Percentiles rank a stretch among this genome's conserved stretches.
Conservation (phyloP, 805 yeast genomes). For the Kazachstania viticola region DNA sequence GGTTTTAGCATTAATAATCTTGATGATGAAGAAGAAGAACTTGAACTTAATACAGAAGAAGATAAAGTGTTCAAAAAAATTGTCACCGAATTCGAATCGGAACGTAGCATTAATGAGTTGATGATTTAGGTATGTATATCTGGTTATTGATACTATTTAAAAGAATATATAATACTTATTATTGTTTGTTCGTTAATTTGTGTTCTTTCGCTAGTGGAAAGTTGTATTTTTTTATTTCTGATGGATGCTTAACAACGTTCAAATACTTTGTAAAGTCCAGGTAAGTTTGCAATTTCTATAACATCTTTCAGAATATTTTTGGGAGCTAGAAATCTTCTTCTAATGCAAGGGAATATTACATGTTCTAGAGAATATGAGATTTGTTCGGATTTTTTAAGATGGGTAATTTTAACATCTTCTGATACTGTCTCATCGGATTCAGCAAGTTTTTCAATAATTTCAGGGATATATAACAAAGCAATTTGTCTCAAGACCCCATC, state of each 20-base stretch:
- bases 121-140: too few relatives aligned
- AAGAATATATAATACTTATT: too few relatives aligned
- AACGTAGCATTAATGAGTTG: slow-evolving; percentile 9
- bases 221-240: too few relatives aligned
- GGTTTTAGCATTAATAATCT: too few relatives aligned
- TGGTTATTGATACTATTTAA: background rate
- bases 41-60: slow-evolving; percentile 1
- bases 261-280: slow-evolving; percentile 83
- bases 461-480: slow-evolving; percentile 66
- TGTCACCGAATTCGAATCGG: slow-evolving; percentile 12
- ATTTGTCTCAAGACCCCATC: slow-evolving; percentile 53
- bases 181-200: too few relatives aligned
- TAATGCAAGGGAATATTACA: slow-evolving; percentile 52
- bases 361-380: slow-evolving; percentile 39
- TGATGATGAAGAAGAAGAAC: slow-evolving; percentile 1
- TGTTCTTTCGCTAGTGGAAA: too few relatives aligned
- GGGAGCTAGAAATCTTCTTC: slow-evolving; percentile 55
- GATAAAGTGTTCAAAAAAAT: slow-evolving; percentile 9
- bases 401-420: slow-evolving; percentile 17
- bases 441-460: slow-evolving; percentile 24
- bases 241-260: slow-evolving; percentile 65
- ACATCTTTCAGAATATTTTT: slow-evolving; percentile 39
- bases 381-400: slow-evolving; percentile 21
- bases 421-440: slow-evolving; percentile 7
- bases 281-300: slow-evolving; percentile 80